Conservation (phyloP, 2,329 filamentous ascomycete genomes). For the Thielaviopsis euricoi region DNA sequence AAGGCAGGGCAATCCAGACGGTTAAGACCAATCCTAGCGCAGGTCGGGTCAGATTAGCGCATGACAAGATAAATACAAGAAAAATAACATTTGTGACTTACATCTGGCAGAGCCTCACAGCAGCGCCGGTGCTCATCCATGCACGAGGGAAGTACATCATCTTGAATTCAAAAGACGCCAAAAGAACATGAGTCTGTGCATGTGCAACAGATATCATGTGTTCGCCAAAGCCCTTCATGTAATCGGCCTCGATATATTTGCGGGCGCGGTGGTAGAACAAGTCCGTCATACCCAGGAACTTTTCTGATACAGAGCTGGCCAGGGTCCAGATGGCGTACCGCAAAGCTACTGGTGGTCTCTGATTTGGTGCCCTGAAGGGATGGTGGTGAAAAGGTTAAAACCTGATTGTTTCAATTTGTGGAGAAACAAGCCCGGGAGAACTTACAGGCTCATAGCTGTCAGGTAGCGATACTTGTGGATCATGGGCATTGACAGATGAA, state of each 20-base stretch:
- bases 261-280: conserved; percentile 80
- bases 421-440: neutral
- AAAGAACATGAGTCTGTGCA: conserved; percentile 67
- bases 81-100: conserved; percentile 21
- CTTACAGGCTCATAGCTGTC: conserved; percentile 68
- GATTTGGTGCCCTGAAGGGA: conserved; percentile 47
- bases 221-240: conserved; percentile 85
- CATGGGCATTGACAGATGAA: conserved; percentile 73
- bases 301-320: conserved; percentile 72
- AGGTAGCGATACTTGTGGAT: conserved; percentile 79
- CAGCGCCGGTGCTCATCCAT: conserved; percentile 80
- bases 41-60: conserved; percentile 22
- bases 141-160: conserved; percentile 94
- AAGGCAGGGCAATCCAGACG: conserved; percentile 66
- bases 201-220: conserved; percentile 72
- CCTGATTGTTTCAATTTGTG: neutral
- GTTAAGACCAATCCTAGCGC: conserved; percentile 70
- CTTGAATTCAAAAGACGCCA: conserved; percentile 83
- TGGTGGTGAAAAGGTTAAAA: neutral
- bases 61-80: neutral
- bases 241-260: conserved; percentile 80
- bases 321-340: conserved; percentile 95
- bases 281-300: conserved; percentile 62
- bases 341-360: conserved; percentile 72
- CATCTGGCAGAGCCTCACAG: conserved; percentile 74